Percentiles rank a stretch among this genome's conserved stretches.
phyloP scores from a whole-genome alignment of 106 monocot genomes.

The Vanilla planifolia region DNA sequence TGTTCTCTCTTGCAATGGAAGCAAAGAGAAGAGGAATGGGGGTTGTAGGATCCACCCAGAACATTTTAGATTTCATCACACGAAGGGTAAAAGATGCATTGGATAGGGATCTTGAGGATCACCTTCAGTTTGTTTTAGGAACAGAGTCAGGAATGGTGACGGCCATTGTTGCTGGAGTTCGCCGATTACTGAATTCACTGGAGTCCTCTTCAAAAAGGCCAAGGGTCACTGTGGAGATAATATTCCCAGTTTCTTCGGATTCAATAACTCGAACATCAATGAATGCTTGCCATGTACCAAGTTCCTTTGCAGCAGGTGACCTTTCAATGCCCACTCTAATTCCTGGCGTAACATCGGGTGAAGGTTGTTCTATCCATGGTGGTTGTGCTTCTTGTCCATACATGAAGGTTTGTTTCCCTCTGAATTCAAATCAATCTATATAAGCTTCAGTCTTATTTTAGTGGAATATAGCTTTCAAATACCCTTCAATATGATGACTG shows the following conservation, averaged over 20 bases:
- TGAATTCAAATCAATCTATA: background rate
- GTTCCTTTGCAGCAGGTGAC: slow-evolving; percentile 26
- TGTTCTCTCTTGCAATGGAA: slow-evolving; percentile 97
- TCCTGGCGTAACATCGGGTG: slow-evolving; percentile 80
- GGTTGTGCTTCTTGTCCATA: slow-evolving; percentile 99
- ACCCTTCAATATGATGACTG: no score
- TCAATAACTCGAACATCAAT: slow-evolving; percentile 55
- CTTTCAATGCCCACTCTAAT: slow-evolving; percentile 53
- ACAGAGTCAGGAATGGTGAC: slow-evolving; percentile 98
- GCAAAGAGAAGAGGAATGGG: slow-evolving; percentile 98
- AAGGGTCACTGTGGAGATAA: slow-evolving; percentile 70
- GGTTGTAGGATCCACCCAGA: slow-evolving; percentile 93
- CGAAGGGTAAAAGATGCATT: slow-evolving; percentile 64
- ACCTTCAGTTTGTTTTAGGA: slow-evolving; percentile 93
- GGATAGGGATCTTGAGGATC: slow-evolving; percentile 64
- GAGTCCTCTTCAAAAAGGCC: slow-evolving; percentile 18
- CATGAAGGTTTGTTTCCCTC: slow-evolving; percentile 73
- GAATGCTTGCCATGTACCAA: slow-evolving; percentile 21
- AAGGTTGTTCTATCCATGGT: slow-evolving; percentile 98
- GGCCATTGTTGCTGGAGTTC: slow-evolving; percentile 82
- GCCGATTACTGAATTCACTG: slow-evolving; percentile 41
- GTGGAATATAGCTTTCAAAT: no score
- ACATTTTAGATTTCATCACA: slow-evolving; percentile 93
- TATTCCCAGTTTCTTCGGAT: slow-evolving; percentile 95
- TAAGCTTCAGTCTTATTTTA: background rate